Evolutionary conservation across 352 stramenopile genomes (phyloP).

Genomic region (Lagenidium giganteum): DNA sequence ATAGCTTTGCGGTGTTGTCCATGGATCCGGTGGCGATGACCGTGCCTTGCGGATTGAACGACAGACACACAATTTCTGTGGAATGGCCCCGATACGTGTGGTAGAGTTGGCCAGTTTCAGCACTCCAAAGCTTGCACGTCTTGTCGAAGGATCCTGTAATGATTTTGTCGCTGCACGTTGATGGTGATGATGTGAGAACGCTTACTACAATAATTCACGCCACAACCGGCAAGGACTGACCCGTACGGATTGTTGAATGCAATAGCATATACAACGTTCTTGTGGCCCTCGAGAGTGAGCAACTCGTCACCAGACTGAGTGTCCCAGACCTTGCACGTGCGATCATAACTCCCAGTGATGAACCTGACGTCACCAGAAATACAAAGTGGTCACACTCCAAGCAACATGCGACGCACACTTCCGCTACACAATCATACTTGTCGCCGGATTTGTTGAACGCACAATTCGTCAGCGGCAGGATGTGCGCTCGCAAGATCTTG

Average conservation of each 20-base stretch:
- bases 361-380: constrained; percentile 45
- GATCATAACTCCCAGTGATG: constrained; percentile 95
- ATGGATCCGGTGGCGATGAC: constrained; percentile 90
- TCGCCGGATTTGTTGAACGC: constrained; percentile 96
- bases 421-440: constrained; percentile 84
- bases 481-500: constrained; percentile 94
- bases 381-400: background rate
- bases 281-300: constrained; percentile 91
- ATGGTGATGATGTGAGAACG: constrained; percentile 4
- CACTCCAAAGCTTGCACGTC: constrained; percentile 95
- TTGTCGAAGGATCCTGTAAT: constrained; percentile 96
- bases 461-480: constrained; percentile 94
- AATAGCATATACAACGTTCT: constrained; percentile 96
- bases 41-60: constrained; percentile 91
- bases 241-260: constrained; percentile 97
- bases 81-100: constrained; percentile 94
- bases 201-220: background rate
- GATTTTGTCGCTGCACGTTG: constrained; percentile 81
- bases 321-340: constrained; percentile 95
- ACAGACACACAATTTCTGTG: constrained; percentile 96
- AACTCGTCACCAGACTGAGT: constrained; percentile 93
- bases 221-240: constrained; percentile 16
- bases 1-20: constrained; percentile 95
- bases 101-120: constrained; percentile 90
- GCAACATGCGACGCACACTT: constrained; percentile 3